Evolutionary conservation across 768 basidiomycete species (phyloP).

Genomic region (Termitomyces sp.): DNA sequence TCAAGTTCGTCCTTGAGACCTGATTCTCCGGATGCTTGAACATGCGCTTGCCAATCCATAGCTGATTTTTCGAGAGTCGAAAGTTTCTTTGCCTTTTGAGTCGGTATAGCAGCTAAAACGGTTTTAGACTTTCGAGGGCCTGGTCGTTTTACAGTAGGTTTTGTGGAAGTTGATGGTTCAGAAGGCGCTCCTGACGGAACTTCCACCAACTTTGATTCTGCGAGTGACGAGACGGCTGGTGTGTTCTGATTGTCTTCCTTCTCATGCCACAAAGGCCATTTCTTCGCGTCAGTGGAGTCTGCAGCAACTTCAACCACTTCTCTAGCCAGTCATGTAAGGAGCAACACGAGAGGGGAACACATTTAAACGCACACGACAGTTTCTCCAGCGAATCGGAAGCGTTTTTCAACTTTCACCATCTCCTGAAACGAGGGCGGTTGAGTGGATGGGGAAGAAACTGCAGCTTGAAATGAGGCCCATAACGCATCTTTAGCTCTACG

Average conservation of each 20-base stretch:
- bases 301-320: slow-evolving; percentile 70
- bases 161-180: slow-evolving; percentile 14
- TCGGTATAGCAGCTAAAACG: slow-evolving; percentile 47
- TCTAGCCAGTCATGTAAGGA: slow-evolving; percentile 30
- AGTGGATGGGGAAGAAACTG: slow-evolving; percentile 32
- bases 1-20: slow-evolving; percentile 67
- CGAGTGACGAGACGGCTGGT: not conserved
- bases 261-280: slow-evolving; percentile 57
- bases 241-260: slow-evolving; percentile 4
- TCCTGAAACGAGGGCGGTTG: slow-evolving; percentile 22
- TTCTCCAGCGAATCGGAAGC: slow-evolving; percentile 73
- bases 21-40: slow-evolving; percentile 33
- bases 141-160: slow-evolving; percentile 35
- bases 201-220: slow-evolving; percentile 1
- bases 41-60: slow-evolving; percentile 78
- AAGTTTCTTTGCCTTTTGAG: slow-evolving; percentile 65
- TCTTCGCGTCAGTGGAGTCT: slow-evolving; percentile 67
- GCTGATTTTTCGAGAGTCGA: slow-evolving; percentile 82
- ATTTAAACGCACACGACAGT: slow-evolving; percentile 51
- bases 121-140: slow-evolving; percentile 66
- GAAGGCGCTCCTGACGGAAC: not conserved
- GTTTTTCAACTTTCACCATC: slow-evolving; percentile 63
- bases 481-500: slow-evolving; percentile 54
- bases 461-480: slow-evolving; percentile 67
- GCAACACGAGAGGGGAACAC: not conserved